Evolutionary conservation across 768 basidiomycete genomes (phyloP).

Genomic region (Tubosaeta sp.): DNA sequence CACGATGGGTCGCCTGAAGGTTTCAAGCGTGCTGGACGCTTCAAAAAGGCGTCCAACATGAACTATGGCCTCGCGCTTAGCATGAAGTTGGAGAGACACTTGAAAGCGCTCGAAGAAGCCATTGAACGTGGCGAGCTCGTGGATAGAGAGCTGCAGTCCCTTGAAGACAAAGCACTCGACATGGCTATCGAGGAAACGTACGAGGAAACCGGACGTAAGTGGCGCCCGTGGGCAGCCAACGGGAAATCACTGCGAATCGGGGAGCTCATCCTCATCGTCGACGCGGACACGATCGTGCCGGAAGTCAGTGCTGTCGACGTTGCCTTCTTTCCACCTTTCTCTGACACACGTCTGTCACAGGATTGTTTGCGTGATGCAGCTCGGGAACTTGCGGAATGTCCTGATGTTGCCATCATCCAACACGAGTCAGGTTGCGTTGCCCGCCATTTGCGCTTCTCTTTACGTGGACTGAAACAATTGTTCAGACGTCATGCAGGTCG

Average conservation of each 20-base stretch:
- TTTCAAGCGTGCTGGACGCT: slow-evolving; percentile 57
- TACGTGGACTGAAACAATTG: slow-evolving; percentile 21
- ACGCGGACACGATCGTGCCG: slow-evolving; percentile 86
- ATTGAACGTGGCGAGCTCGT: slow-evolving; percentile 38
- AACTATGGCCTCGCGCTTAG: slow-evolving; percentile 63
- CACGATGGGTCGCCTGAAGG: slow-evolving; percentile 31
- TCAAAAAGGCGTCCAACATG: slow-evolving; percentile 95
- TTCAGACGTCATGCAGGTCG: slow-evolving; percentile 85
- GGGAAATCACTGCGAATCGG: slow-evolving; percentile 72
- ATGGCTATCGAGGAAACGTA: slow-evolving; percentile 72
- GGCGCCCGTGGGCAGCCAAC: slow-evolving; percentile 76
- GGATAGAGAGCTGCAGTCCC: slow-evolving; percentile 31
- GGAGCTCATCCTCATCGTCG: slow-evolving; percentile 78
- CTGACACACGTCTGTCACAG: background rate
- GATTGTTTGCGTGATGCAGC: slow-evolving; percentile 84
- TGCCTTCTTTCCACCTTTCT: background rate
- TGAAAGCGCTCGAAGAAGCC: slow-evolving; percentile 45
- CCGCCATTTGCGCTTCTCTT: slow-evolving; percentile 2
- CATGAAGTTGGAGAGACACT: slow-evolving; percentile 32
- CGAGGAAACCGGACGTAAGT: slow-evolving; percentile 51
- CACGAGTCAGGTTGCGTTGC: slow-evolving; percentile 65
- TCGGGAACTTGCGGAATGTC: slow-evolving; percentile 74
- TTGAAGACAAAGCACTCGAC: slow-evolving; percentile 70
- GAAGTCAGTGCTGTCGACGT: slow-evolving; percentile 35
- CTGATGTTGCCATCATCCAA: slow-evolving; percentile 88